Base-by-base conservation (phyloP, 441 rosid species). In the Adansonia grandidieri region DNA sequence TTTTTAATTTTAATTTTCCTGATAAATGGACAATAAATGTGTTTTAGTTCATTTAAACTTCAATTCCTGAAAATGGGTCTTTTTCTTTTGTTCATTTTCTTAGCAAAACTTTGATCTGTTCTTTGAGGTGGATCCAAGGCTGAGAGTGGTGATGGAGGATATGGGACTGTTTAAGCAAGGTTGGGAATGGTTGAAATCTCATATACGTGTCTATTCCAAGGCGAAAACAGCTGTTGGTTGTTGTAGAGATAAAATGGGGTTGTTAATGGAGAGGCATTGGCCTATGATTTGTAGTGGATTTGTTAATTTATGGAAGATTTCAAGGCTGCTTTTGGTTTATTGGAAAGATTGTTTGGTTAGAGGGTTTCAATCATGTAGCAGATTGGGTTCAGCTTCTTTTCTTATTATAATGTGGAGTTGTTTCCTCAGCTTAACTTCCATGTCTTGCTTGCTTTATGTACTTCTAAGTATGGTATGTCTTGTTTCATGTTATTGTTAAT, bases 381-480 rank as follows among this genome's bases (percentile, higher is more conserved):
- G 85, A 80, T 78, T 97, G 80, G 97, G 98, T 58, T 92, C 98
- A 3, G 93, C 99, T 74, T 89, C 98, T 10, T 83, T 95, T 90
- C 94, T 97, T 63, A 79, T 95, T 78, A 97, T 97, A 62, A 92
- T 97, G 93, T 97, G 99, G 98, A 93, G 97, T 82, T 93, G 92
- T 87, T 97, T 97, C 86, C 96, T 97, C 78, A 93, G 98, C 85
- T 87, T 97, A 81, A 93, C 99, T 82, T 97, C 99, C 4, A 80
- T 92, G 75, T 83, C 96, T 81, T 92, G 96, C 89, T 81, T 95
- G 90, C 77, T 90, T 75, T 97, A 92, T 85, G 93, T 91, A 56
- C 88, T 97, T 50, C 83, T 91, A 54, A 85, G 91, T 82, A 91
- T 95, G 98, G 99, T 97, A 89, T 42, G 91, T 11, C 57, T 54